Evolutionary conservation across 2,329 filamentous ascomycete genomes (phyloP), one percentile per base, ranked within the genome.

Genomic region (Ascochyta lentis): DNA sequence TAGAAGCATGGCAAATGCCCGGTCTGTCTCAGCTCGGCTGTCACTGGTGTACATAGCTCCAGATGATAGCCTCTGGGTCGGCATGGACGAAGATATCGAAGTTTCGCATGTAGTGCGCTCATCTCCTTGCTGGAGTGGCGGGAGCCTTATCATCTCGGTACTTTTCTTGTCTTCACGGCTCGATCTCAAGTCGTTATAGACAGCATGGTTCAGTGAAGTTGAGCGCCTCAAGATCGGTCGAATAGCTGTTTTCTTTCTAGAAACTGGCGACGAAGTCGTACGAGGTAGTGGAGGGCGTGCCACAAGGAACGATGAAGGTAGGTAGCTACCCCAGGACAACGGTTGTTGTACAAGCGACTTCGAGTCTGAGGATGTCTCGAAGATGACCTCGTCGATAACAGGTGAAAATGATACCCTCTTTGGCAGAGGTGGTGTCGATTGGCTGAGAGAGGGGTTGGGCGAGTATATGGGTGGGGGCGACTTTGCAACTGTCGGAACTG

Each of bases 361-460:
- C 6, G 34, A n/a, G 2, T 45, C 22, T 3, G 46, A 24, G n/a
- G 26, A 46, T 2, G 46, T n/a, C 3, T 46, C 46, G 16, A 45
- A 6, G 9, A 22, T 12, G 3, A 55, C 40, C n/a, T 46, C 29
- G n/a, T 55, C 52, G 22, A 55, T 35, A 29, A 49, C 16, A 5
- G 52, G 52, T 16, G 52, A 55, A 27, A 55, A 55, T 2, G 52
- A 45, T 8, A 55, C 52, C 4, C 40, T 40, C 46, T 55, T 55
- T 26, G 40, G 23, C 13, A 34, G 12, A 4, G 35, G 46, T n/a
- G 40, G 23, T 15, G 27, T 15, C 4, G 10, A 16, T 19, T 6
- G 2, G n/a, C 37, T 35, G 4, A 35, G 29, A 19, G 22, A 5
- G 12, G 3, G 2, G 2, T 15, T 6, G 7, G 4, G 23, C 15